Conservation (phyloP, 2,329 filamentous ascomycete species). For the Hansfordia pulvinata region DNA sequence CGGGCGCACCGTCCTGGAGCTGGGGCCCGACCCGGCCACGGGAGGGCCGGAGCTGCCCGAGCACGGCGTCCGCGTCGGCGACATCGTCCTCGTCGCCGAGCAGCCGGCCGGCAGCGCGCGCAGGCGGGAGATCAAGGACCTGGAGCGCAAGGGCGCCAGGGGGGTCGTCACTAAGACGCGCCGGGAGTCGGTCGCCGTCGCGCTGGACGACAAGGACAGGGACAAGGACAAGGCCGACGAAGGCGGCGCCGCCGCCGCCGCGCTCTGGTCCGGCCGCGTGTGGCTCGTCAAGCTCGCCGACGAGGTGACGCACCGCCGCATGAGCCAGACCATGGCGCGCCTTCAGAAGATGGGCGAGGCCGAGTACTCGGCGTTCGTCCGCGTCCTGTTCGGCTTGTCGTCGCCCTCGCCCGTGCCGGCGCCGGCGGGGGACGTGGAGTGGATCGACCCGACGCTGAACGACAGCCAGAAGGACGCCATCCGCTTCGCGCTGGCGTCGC, state of each 20-base stretch:
- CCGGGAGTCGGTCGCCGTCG: constrained; percentile 46
- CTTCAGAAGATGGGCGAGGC: constrained; percentile 42
- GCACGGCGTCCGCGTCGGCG: constrained; percentile 63
- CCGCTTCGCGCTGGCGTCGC: constrained; percentile 69
- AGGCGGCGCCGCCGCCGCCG: constrained; percentile 28
- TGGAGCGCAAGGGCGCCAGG: constrained; percentile 53
- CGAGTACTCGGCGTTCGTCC: constrained; percentile 45
- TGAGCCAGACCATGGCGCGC: constrained; percentile 49
- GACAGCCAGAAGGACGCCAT: constrained; percentile 56
- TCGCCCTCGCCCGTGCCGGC: constrained; percentile 32
- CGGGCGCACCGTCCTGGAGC: constrained; percentile 79
- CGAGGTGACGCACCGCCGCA: constrained; percentile 52
- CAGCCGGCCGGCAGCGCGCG: constrained; percentile 60
- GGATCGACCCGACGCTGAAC: constrained; percentile 49
- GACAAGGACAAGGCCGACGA: too few species aligned
- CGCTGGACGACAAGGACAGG: constrained; percentile 59
- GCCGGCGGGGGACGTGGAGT: constrained; percentile 35
- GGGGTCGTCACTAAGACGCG: constrained; percentile 59
- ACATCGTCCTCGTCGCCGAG: constrained; percentile 65
- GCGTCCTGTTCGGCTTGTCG: constrained; percentile 47
- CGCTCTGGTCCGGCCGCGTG: constrained; percentile 25
- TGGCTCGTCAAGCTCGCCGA: constrained; percentile 57
- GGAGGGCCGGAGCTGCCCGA: constrained; percentile 45
- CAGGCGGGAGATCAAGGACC: constrained; percentile 58
- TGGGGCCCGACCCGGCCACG: constrained; percentile 59